A percentile compares a stretch with the other conserved stretches of the same genome.
Evolutionary conservation across 805 yeast genomes (phyloP).

Genomic region (Teunomyces lycoperdinae): DNA sequence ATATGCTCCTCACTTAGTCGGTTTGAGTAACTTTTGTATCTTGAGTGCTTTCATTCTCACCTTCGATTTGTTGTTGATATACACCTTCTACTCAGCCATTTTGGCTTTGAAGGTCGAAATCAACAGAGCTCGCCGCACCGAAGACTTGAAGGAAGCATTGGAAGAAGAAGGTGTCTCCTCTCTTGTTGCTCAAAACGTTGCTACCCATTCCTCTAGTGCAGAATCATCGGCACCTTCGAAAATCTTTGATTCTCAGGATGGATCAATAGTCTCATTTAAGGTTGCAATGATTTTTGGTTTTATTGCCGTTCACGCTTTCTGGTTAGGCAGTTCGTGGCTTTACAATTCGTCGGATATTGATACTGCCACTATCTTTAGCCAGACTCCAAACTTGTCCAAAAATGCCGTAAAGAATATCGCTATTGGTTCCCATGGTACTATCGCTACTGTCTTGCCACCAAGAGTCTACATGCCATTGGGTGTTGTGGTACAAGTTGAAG

Average conservation of each 20-base stretch:
- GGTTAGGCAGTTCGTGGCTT: constrained; percentile 70
- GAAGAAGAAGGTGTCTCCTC: constrained; percentile 91
- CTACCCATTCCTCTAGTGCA: constrained; percentile 43
- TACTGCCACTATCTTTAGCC: constrained; percentile 7
- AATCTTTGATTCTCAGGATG: constrained; percentile 21
- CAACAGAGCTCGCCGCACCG: constrained; percentile 76
- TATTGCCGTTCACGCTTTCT: constrained; percentile 62
- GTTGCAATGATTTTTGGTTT: constrained; percentile 58
- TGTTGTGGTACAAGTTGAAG: constrained; percentile 58
- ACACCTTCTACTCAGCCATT: constrained; percentile 80
- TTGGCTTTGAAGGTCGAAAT: constrained; percentile 87
- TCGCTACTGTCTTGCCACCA: constrained; percentile 58
- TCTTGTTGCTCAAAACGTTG: constrained; percentile 64
- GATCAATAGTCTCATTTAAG: constrained; percentile 52
- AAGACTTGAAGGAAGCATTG: constrained; percentile 70
- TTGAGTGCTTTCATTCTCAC: constrained; percentile 66
- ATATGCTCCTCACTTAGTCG: constrained; percentile 64
- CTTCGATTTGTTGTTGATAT: constrained; percentile 68
- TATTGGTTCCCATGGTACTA: constrained; percentile 46
- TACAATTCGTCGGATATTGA: constrained; percentile 27
- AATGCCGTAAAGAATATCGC: constrained; percentile 42
- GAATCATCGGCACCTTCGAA: constrained; percentile 28
- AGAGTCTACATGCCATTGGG: constrained; percentile 59
- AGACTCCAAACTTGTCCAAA: constrained; percentile 33
- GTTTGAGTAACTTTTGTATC: constrained; percentile 77